Base-by-base conservation (phyloP, 1,284 basidiomycete genomes). In the Ganoderma sinense region DNA sequence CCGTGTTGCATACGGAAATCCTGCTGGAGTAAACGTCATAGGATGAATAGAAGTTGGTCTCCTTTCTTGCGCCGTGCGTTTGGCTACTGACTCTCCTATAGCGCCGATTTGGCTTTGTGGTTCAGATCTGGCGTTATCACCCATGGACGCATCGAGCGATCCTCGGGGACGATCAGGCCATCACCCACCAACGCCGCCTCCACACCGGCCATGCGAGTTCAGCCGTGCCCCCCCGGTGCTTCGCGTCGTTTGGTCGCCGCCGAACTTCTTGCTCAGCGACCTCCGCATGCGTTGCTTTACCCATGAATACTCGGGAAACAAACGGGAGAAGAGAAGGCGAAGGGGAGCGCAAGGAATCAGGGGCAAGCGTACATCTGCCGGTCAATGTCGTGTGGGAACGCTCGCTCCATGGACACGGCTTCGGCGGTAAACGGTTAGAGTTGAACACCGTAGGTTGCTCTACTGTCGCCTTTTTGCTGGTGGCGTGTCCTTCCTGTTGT, bases 281-380 rank as follows among this genome's bases (percentile, higher is more conserved):
- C 39, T 40, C 33, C 36, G 59, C 59, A 0, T 61, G 14, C 11
- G 18, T 39, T 16, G 18, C 20, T 20, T 14, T 18, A 59, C 36
- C 33, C 29, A 26, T 23, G 39, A 41, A 61, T 23, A 61, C 23
- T 40, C 11, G n/a, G 39, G 39, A n/a, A n/a, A n/a, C 7, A 7
- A 4, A 7, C 39, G 59, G 59, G 59, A 60, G 59, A 60, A 60
- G 59, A 61, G 59, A 61, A 61, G 39, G 39, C 13, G 58, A 26
- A 51, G 11, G 23, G 23, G 20, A 26, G 23, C 39, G 33, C 23
- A 23, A 8, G 53, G 23, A 13, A 41, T 20, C 39, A 61, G 23
- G 23, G 23, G 33, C 39, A 0, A 14, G n/a, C n/a, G 13, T 10
- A 59, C 18, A 59, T 59, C 56, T 39, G 23, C 33, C 56, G 56